A percentile compares a stretch with the other conserved stretches of the same genome.
Conservation (phyloP, 352 stramenopile species). For the Globisporangium acanthophoron region DNA sequence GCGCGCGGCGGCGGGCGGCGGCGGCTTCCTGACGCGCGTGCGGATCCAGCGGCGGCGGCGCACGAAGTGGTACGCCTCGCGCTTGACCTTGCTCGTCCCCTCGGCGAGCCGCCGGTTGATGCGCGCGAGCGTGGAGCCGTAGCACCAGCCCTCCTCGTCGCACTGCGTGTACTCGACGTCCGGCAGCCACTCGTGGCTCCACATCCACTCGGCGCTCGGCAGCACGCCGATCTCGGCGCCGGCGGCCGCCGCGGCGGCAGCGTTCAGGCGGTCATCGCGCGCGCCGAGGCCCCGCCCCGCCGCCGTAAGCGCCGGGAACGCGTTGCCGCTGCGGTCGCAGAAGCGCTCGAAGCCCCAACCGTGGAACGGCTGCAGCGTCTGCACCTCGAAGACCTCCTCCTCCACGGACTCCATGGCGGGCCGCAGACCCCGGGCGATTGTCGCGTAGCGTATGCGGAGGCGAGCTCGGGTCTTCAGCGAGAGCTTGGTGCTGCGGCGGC, state of each 20-base stretch:
- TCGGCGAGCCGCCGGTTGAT: conserved; percentile 80
- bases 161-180: conserved; percentile 78
- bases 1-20: conserved; percentile 2
- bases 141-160: conserved; percentile 82
- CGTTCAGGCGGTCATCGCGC: conserved; percentile 54
- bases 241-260: conserved; percentile 25
- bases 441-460: too few relatives aligned
- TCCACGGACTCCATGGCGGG: conserved; percentile 55
- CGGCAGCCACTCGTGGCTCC: conserved; percentile 70
- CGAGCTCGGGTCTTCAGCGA: too few relatives aligned
- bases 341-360: conserved; percentile 77
- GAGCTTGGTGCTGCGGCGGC: too few relatives aligned
- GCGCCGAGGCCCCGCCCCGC: conserved; percentile 30
- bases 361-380: conserved; percentile 77
- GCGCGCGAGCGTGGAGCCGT: conserved; percentile 75
- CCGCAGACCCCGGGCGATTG: too few relatives aligned
- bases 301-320: conserved; percentile 47
- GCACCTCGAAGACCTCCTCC: conserved; percentile 84
- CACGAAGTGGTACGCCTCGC: conserved; percentile 78
- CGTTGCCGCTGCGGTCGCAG: conserved; percentile 74
- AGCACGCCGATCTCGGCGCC: conserved; percentile 52
- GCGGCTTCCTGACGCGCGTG: conserved; percentile 58
- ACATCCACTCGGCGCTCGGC: conserved; percentile 71
- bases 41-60: conserved; percentile 73
- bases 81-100: conserved; percentile 69